Conservation (phyloP, 169 alveolate genomes). For the Hepatocystis sp. region DNA sequence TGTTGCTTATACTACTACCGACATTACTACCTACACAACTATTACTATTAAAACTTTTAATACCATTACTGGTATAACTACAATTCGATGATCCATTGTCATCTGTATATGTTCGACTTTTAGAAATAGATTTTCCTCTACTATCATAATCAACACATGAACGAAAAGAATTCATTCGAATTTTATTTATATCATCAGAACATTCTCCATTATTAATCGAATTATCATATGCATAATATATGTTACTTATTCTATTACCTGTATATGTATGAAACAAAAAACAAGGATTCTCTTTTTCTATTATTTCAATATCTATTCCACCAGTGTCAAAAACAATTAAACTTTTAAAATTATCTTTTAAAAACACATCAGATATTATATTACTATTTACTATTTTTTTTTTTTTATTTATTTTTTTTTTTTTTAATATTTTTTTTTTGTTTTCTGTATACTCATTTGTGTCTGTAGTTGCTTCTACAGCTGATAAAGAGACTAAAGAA, state of each 20-base stretch:
- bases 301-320: slow-evolving; percentile 59
- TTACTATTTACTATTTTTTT: slow-evolving; percentile 33
- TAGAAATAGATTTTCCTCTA: not conserved
- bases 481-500: not conserved
- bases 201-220: slow-evolving; percentile 15
- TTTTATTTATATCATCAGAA: slow-evolving; percentile 23
- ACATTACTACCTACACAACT: no score
- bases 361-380: slow-evolving; percentile 61
- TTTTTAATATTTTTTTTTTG: no score
- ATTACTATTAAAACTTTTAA: no score
- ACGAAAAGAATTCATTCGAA: slow-evolving; percentile 20
- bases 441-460: no score
- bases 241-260: slow-evolving; percentile 58
- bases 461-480: not conserved
- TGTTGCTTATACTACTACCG: no score
- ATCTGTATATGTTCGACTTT: not conserved
- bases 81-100: not conserved
- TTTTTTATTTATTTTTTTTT: not conserved
- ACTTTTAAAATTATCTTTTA: slow-evolving; percentile 46
- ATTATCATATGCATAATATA: slow-evolving; percentile 65
- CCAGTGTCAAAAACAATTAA: slow-evolving; percentile 67
- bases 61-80: not conserved
- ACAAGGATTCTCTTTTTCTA: slow-evolving; percentile 69
- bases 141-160: slow-evolving; percentile 11
- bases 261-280: slow-evolving; percentile 67